Percentiles rank a stretch among this genome's conserved stretches.
Conservation (phyloP, 2,329 filamentous ascomycete genomes). For the Nemania serpens region DNA sequence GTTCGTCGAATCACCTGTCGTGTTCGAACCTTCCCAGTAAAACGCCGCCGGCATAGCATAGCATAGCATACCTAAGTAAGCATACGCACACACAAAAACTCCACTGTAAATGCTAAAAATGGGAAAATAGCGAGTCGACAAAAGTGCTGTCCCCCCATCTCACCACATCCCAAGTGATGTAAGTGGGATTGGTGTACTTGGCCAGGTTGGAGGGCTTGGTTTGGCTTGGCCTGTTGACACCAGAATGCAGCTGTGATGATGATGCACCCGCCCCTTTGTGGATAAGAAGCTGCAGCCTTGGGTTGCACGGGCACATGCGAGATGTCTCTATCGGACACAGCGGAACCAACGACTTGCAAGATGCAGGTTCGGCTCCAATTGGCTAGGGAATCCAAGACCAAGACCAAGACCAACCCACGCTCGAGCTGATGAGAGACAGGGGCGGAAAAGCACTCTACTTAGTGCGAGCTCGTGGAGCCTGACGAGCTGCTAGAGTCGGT, state of each 20-base stretch:
- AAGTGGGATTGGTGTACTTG: too few relatives aligned
- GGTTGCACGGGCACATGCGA: conserved; percentile 31
- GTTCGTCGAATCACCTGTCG: too few relatives aligned
- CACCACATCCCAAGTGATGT: not conserved
- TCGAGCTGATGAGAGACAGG: not conserved
- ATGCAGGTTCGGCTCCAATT: conserved; percentile 6
- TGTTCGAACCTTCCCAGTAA: not conserved
- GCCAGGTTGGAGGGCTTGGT: too few relatives aligned
- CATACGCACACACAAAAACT: not conserved
- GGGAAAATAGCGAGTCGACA: not conserved
- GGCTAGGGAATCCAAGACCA: not conserved
- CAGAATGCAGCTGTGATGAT: not conserved
- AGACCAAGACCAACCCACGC: not conserved
- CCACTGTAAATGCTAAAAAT: conserved; percentile 27
- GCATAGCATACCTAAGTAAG: too few relatives aligned
- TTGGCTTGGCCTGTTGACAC: not conserved
- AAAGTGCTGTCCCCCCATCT: not conserved
- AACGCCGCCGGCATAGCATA: too few relatives aligned
- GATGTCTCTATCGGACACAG: conserved; percentile 29
- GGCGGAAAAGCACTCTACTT: conserved; percentile 18
- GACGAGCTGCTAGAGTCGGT: conserved; percentile 23
- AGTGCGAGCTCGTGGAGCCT: conserved; percentile 28
- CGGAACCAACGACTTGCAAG: conserved; percentile 14
- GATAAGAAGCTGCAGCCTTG: conserved; percentile 12
- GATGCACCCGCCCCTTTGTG: not conserved